phyloP scores from a whole-genome alignment of 768 basidiomycete species.

The Pulveroboletus sp. region DNA sequence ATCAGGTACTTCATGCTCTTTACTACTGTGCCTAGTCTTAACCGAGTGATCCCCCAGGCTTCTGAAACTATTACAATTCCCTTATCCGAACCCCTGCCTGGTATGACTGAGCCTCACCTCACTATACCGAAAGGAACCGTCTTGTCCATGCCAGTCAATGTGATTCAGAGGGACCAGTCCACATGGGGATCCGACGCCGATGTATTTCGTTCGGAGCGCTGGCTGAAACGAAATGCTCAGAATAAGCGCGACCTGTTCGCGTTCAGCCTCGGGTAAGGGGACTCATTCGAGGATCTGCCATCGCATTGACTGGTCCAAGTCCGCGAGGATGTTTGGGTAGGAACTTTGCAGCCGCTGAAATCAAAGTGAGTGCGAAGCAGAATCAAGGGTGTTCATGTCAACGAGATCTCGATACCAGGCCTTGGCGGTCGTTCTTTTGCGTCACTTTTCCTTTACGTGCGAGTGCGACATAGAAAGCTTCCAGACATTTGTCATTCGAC shows the following conservation, averaged over 20 bases:
- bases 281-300: background rate
- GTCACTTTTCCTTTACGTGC: constrained; percentile 52
- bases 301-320: constrained; percentile 31
- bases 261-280: constrained; percentile 53
- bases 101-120: constrained; percentile 40
- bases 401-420: constrained; percentile 23
- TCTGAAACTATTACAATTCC: constrained; percentile 50
- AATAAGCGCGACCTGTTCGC: constrained; percentile 47
- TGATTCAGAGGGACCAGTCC: constrained; percentile 48
- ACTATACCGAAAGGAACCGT: constrained; percentile 55
- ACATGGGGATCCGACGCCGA: constrained; percentile 61
- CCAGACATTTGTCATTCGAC: constrained; percentile 63
- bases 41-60: constrained; percentile 35
- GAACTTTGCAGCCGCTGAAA: constrained; percentile 55
- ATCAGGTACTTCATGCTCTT: constrained; percentile 39
- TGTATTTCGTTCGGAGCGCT: constrained; percentile 58
- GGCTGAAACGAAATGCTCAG: constrained; percentile 44
- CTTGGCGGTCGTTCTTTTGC: constrained; percentile 49
- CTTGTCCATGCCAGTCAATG: constrained; percentile 52
- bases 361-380: constrained; percentile 42
- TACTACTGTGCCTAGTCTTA: background rate
- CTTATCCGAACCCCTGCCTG: constrained; percentile 48
- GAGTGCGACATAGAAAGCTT: constrained; percentile 54
- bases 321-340: constrained; percentile 60
- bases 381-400: constrained; percentile 20